phyloP scores from a whole-genome alignment of 805 yeast species.

The Sugiyamaella chiloensis region DNA sequence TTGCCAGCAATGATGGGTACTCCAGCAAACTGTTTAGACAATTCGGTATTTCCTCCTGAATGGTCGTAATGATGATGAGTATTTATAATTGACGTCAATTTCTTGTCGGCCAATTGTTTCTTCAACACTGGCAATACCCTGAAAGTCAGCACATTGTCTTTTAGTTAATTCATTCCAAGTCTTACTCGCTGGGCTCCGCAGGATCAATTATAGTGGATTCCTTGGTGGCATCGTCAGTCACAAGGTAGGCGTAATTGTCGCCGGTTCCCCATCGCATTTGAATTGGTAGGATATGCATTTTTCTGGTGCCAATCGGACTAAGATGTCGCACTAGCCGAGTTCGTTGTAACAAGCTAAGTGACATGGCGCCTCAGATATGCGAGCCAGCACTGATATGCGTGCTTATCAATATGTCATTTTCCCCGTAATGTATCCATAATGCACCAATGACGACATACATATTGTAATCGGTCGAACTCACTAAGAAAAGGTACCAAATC shows the following conservation, averaged over 20 bases:
- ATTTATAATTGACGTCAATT: conserved; percentile 76
- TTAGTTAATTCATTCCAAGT: neutral
- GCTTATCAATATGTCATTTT: neutral
- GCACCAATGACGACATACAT: conserved; percentile 1
- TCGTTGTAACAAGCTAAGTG: too few species aligned
- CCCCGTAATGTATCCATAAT: neutral
- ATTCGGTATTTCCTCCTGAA: conserved; percentile 71
- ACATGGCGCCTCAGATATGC: too few species aligned
- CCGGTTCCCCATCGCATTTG: conserved; percentile 96
- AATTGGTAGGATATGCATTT: conserved; percentile 76
- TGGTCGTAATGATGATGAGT: conserved; percentile 98
- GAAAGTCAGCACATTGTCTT: conserved; percentile 1
- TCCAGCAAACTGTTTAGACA: conserved; percentile 35
- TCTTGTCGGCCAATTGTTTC: conserved; percentile 38
- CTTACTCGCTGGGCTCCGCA: conserved; percentile 70
- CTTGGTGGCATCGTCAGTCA: conserved; percentile 62
- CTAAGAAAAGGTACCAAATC: too few species aligned
- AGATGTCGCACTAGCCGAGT: too few species aligned
- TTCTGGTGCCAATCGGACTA: too few species aligned
- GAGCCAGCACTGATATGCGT: too few species aligned
- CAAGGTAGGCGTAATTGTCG: conserved; percentile 82
- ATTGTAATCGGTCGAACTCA: too few species aligned
- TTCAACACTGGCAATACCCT: conserved; percentile 45
- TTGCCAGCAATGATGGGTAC: conserved; percentile 79
- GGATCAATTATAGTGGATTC: conserved; percentile 89